Evolutionary conservation across 2,329 filamentous ascomycete genomes (phyloP), one percentile per base, ranked within the genome.

Genomic region (Pseudocercospora fijiensis): DNA sequence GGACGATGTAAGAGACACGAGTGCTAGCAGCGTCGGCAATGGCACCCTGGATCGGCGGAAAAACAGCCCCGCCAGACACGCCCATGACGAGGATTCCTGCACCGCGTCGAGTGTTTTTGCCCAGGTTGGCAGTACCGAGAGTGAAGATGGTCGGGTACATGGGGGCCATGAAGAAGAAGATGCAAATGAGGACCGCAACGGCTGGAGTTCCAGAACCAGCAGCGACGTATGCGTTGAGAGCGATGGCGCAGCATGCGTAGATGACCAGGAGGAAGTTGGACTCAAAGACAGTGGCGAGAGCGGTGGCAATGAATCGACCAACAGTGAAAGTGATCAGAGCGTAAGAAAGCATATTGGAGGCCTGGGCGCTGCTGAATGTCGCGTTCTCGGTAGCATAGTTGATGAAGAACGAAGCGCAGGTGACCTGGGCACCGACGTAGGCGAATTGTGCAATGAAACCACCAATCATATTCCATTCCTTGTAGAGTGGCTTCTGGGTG

Each of bases 1-100:
- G 79, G 0, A 81, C 78, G 24, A 81, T 60, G 70, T 80, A 81
- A 13, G 78, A 80, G 70, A 79, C 78, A 4, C 77, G 69, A 26
- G 77, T 81, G 60, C 68, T 72, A 49, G 71, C 76, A 5, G 75
- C 68, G 65, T 79, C 77, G 45, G 78, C 78, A 51, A 80, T 73
- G 58, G 75, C 76, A 61, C 74, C 62, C 64, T 75, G 74, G 58
- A 77, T 76, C 4, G 75, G 75, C n/a, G 74, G 72, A 67, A 77
- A 76, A 53, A 76, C 74, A 37, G 61, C 66, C 51, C 67, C 72
- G 27, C 75, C 75, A 16, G 71, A 73, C 10, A 77, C 76, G 53
- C 75, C 75, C 76, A 77, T 76, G 61, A 77, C 76, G 43, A 80
- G 71, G 67, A 79, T 78, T 67, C 77, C 77, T 22, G 78, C 77